Conservation (phyloP, 768 basidiomycete species). For the Lactarius deliciosus region DNA sequence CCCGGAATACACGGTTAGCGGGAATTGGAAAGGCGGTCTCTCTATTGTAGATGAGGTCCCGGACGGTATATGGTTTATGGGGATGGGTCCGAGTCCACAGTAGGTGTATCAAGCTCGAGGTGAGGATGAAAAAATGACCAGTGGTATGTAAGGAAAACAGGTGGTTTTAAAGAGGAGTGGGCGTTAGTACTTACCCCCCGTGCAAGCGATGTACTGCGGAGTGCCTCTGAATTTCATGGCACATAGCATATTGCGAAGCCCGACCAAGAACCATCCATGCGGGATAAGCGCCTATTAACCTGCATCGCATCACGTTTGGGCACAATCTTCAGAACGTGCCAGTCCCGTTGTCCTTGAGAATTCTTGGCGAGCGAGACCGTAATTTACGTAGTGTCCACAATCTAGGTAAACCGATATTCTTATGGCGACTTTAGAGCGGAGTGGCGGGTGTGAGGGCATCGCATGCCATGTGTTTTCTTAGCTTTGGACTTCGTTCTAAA, state of each 20-base stretch:
- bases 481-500: neutral
- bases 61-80: neutral
- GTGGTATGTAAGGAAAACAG: neutral
- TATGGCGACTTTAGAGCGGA: neutral
- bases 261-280: neutral
- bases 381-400: neutral
- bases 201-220: neutral
- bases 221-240: neutral
- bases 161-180: neutral
- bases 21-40: neutral
- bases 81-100: neutral
- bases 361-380: neutral
- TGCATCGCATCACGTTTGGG: neutral
- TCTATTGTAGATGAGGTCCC: neutral
- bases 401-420: too few relatives aligned
- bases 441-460: neutral
- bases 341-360: neutral
- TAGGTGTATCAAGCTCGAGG: neutral
- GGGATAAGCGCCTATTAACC: neutral
- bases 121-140: neutral
- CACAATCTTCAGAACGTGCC: neutral
- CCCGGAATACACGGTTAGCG: neutral
- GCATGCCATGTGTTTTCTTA: neutral
- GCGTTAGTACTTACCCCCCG: too few relatives aligned
- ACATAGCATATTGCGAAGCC: neutral